phyloP scores from a whole-genome alignment of 805 yeast species.

The Ogataea degrootiae region DNA sequence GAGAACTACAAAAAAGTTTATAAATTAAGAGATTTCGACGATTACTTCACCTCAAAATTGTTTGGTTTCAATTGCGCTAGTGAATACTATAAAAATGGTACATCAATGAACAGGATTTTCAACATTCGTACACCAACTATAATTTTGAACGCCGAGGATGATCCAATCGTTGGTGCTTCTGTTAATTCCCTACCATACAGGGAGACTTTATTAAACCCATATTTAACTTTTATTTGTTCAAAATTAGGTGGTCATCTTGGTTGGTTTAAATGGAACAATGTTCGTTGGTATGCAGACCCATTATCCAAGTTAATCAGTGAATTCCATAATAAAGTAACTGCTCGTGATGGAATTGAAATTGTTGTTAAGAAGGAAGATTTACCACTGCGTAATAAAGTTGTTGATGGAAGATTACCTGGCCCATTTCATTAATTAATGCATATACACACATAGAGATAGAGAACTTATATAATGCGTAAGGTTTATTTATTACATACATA shows the following conservation, averaged over 20 bases:
- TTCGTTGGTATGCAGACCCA: conserved; percentile 63
- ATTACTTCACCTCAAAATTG: conserved; percentile 55
- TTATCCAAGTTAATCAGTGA: conserved; percentile 34
- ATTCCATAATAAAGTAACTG: conserved; percentile 15
- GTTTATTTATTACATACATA: too few relatives aligned
- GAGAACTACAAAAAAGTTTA: conserved; percentile 15
- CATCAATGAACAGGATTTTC: conserved; percentile 49
- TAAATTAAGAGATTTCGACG: conserved; percentile 56
- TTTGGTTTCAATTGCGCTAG: conserved; percentile 60
- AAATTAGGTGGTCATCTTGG: conserved; percentile 79
- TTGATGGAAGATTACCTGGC: conserved; percentile 15
- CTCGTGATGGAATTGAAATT: not conserved
- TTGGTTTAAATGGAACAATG: conserved; percentile 59
- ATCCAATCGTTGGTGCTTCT: conserved; percentile 59
- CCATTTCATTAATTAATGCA: conserved; percentile 4
- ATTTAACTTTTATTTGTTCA: conserved; percentile 51
- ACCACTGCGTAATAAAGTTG: conserved; percentile 10
- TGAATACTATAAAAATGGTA: conserved; percentile 62
- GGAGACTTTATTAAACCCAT: conserved; percentile 55
- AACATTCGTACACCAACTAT: conserved; percentile 59
- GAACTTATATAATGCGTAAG: too few relatives aligned
- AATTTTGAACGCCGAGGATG: conserved; percentile 63
- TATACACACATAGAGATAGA: too few relatives aligned
- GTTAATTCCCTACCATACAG: conserved; percentile 42
- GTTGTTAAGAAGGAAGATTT: conserved; percentile 6